Base-by-base conservation (phyloP, 2,329 filamentous ascomycete genomes). In the Cladosporium sphaerospermum region DNA sequence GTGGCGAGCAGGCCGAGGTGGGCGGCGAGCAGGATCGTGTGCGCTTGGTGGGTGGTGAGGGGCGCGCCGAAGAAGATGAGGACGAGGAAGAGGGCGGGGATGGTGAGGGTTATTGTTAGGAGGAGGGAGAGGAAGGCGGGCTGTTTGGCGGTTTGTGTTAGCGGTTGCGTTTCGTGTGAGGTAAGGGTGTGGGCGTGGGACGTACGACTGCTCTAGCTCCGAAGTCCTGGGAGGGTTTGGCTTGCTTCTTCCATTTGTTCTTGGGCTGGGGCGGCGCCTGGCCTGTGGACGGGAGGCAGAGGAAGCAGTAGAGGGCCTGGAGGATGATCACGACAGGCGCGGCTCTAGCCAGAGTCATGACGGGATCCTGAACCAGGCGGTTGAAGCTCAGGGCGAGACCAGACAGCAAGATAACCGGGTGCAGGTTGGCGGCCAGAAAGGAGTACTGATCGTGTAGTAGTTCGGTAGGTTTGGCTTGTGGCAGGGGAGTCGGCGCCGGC, bases 51-150 rank as follows among this genome's bases (percentile, higher is more conserved):
- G 1, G 88, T 89, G 32, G 92, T 88, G 50, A 95, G 76, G 0
- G 93, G 93, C 7, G 92, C 93, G 65, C 93, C 93, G 71, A 96
- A 95, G 60, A 97, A 86, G 64, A 97, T 78, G 63, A 95, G 80
- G 36, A 84, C 72, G 41, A 82, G 67, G 67, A 78, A 71, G 42
- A 85, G 73, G 34, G 82, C 64, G 2, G 83, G 82, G 0, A 80
- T 75, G 4, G 77, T 76, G 49, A 82, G 74, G 55, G 80, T 68
- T 14, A 80, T 64, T 11, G 78, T 73, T 6, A 85, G 72, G 43
- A 82, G 68, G 32, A 92, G 79, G 7, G 87, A 85, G 54, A 91
- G 75, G 59, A 93, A 78, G 2, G 82, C 78, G 2, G 88, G 84
- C 78, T 96, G 19, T 58, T 43, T 56, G 57, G 45, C 33, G 49